Base-by-base conservation (phyloP, 345 rosid species). In the Citrus glauca region DNA sequence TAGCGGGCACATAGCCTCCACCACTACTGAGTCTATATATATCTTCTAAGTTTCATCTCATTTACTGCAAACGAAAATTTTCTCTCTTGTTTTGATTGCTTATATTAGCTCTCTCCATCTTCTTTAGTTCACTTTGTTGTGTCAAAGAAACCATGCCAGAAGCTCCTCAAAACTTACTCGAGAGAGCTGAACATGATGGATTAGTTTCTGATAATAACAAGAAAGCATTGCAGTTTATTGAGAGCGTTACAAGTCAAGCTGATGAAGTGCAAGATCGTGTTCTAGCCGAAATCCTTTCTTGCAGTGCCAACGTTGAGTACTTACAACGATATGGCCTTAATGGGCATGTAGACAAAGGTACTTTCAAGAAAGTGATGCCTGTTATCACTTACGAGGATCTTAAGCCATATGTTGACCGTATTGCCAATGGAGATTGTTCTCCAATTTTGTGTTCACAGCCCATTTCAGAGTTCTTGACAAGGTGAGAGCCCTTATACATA, bases 381-480 rank as follows among this genome's bases (percentile, higher is more conserved):
- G 84, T 87, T 10, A 81, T 89, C 42, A 70, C 75, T 19, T 89
- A 87, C 30, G 91, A 87, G 30, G 91, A 87, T 82, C 72, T 89
- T 73, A 85, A 83, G 66, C 84, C 83, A 30, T 81, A 89, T 50
- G 80, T 89, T 72, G 83, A 84, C 57, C 90, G 90, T 71, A 89
- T 89, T 9, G 89, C 86, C 77, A 84, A 84, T 66, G 91, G 91
- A 2, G 91, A 88, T 50, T 33, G 87, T 55, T 87, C 91, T 22
- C 83, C 85, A 2, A 81, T 89, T 62, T 85, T 89, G 3, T 89
- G 90, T 82, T 87, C 89, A 5, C 59, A 80, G 35, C 91, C 91
- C 81, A 85, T 89, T 69, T 87, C 90, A 4, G 91, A 89, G 78
- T 89, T 89, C 80, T 72, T 89, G 62, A 89, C 91, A 14, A 89